phyloP scores from a whole-genome alignment of 208 protist genomes.

The Wallacemonas sp. region DNA sequence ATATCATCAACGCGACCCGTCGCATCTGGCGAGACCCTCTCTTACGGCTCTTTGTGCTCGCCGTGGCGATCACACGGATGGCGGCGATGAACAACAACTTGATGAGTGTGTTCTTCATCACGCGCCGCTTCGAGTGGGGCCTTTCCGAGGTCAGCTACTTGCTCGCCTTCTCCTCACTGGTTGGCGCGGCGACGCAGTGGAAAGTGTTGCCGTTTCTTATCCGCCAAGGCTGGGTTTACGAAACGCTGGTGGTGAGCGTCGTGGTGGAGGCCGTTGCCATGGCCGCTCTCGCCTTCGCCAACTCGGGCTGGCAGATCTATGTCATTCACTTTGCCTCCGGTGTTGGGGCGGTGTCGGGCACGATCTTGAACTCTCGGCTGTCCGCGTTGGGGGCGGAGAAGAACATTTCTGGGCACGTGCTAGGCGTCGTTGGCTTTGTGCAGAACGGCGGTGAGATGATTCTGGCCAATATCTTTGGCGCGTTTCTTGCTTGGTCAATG shows the following conservation, averaged over 20 bases:
- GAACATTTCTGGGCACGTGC: slow-evolving; percentile 26
- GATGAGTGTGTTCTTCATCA: slow-evolving; percentile 48
- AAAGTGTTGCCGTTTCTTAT: slow-evolving; percentile 26
- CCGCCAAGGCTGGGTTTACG: slow-evolving; percentile 19
- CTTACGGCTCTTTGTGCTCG: slow-evolving; percentile 21
- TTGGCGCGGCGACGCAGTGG: slow-evolving; percentile 29
- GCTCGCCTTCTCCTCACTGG: slow-evolving; percentile 18
- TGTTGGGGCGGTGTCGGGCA: slow-evolving; percentile 17
- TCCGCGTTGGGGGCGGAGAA: slow-evolving; percentile 22
- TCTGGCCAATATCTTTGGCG: slow-evolving; percentile 26
- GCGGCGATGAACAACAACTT: slow-evolving; percentile 39
- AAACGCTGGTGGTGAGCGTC: slow-evolving; percentile 19
- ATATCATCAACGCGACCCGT: neutral
- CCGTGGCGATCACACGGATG: slow-evolving; percentile 29
- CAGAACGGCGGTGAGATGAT: slow-evolving; percentile 35
- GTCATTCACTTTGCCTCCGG: slow-evolving; percentile 17
- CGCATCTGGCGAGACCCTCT: slow-evolving; percentile 17
- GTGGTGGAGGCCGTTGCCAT: slow-evolving; percentile 14
- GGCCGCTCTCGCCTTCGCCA: slow-evolving; percentile 15
- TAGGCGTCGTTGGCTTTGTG: slow-evolving; percentile 35
- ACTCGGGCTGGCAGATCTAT: slow-evolving; percentile 21
- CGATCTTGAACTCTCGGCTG: slow-evolving; percentile 35
- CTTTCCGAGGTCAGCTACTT: slow-evolving; percentile 32
- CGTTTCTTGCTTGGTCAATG: slow-evolving; percentile 33
- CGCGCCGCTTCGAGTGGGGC: slow-evolving; percentile 29